Percentiles rank a stretch among this genome's conserved stretches.
phyloP scores from a whole-genome alignment of 352 stramenopile genomes.

The Pythium aphanidermatum region DNA sequence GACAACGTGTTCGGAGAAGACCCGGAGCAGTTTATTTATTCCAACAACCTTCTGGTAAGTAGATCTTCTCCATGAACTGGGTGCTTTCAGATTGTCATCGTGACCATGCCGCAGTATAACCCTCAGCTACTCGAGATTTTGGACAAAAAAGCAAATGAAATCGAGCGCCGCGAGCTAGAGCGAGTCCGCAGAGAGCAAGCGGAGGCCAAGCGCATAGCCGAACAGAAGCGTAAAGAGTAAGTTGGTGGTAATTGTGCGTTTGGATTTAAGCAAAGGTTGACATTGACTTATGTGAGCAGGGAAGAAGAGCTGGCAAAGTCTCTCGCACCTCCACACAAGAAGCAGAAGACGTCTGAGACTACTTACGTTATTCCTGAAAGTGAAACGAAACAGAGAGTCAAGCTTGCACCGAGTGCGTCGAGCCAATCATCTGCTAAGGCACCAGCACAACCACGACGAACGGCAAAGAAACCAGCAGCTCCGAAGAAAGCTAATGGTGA shows the following conservation, averaged over 20 bases:
- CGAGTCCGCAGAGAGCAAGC: conserved; percentile 26
- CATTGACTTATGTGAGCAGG: no score
- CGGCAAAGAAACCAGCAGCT: conserved; percentile 15
- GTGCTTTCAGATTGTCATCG: neutral
- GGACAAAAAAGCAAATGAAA: conserved; percentile 32
- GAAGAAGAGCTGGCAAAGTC: conserved; percentile 13
- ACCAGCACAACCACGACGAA: conserved; percentile 1
- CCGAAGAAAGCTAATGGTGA: neutral
- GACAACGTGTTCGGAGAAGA: conserved; percentile 55
- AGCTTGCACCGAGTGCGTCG: neutral
- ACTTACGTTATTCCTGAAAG: neutral
- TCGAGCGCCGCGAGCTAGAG: conserved; percentile 33
- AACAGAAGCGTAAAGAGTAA: conserved; percentile 27
- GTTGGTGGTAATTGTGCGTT: no score
- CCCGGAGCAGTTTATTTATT: conserved; percentile 67
- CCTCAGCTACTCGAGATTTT: conserved; percentile 31
- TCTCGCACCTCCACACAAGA: conserved; percentile 10
- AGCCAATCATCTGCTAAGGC: neutral
- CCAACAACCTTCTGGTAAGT: conserved; percentile 65
- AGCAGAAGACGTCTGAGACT: conserved; percentile 9
- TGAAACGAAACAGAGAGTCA: neutral
- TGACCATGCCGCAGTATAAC: conserved; percentile 30
- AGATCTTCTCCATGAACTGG: neutral
- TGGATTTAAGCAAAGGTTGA: no score
- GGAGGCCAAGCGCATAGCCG: conserved; percentile 24